Conservation (phyloP, 257 asterid species). For the Solanum virginianum region DNA sequence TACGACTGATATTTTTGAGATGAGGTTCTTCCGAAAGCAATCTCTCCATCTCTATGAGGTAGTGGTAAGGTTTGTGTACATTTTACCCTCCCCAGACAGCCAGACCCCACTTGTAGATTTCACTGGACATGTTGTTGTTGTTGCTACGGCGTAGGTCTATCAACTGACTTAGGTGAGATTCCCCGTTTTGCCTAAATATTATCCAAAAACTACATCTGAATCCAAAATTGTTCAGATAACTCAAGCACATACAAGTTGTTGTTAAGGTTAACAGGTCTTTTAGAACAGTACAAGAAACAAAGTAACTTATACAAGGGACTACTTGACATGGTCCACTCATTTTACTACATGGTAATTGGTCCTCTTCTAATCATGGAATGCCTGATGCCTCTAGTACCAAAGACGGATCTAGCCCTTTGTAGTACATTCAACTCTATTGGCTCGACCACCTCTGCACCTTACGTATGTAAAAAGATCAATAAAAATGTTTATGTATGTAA, state of each 20-base stretch:
- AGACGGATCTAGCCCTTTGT: not conserved
- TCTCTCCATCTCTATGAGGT: too few relatives aligned
- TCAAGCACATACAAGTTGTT: not conserved
- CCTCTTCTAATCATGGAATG: not conserved
- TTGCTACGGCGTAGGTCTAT: not conserved
- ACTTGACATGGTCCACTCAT: not conserved
- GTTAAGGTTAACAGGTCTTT: not conserved
- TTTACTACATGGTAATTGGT: not conserved
- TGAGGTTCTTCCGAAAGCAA: too few relatives aligned
- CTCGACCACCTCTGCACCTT: not conserved
- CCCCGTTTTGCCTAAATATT: not conserved
- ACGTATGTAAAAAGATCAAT: not conserved
- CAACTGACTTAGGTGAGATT: not conserved
- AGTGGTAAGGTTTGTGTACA: too few relatives aligned
- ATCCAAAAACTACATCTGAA: not conserved
- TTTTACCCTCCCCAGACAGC: too few relatives aligned
- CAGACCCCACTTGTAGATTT: too few relatives aligned
- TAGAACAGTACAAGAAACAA: not conserved
- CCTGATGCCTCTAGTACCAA: not conserved
- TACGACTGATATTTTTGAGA: too few relatives aligned
- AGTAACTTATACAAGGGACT: not conserved
- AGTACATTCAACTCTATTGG: not conserved
- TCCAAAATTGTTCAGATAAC: not conserved
- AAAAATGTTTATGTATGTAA: not conserved
- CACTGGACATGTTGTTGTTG: too few relatives aligned